These are phyloP conservation scores for Paratinospora sagittata DNA, from an alignment of 164 flowering plant species.

Conservation along the genomic window DNA sequence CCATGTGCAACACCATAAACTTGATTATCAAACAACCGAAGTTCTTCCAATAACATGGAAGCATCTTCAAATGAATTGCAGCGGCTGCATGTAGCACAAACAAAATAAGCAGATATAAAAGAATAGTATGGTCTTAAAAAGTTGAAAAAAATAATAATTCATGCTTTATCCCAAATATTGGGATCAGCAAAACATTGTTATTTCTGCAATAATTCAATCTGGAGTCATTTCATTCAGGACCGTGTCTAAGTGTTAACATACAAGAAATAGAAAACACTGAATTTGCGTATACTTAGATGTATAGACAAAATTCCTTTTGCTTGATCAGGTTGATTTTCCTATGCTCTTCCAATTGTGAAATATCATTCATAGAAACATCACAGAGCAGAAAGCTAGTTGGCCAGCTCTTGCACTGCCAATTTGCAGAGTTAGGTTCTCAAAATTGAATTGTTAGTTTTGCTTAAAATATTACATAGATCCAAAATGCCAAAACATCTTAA, in stretches of 20 bases:
- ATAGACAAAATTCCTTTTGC: background rate
- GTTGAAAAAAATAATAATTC: background rate
- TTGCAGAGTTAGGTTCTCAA: background rate
- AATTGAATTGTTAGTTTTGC: too few species aligned
- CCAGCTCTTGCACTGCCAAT: background rate
- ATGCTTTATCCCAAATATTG: too few species aligned
- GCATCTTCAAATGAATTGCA: slow-evolving; percentile 94
- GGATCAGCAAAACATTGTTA: background rate
- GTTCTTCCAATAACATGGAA: slow-evolving; percentile 86
- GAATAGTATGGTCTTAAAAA: background rate
- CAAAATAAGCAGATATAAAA: background rate
- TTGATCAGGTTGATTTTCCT: background rate
- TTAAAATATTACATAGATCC: too few species aligned
- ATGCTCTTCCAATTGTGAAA: background rate
- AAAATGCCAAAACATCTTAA: too few species aligned
- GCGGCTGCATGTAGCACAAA: slow-evolving; percentile 50
- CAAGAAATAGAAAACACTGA: background rate
- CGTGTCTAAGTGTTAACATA: background rate
- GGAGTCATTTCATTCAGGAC: background rate
- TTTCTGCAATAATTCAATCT: too few species aligned
- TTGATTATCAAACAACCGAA: slow-evolving; percentile 75
- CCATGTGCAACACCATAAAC: slow-evolving; percentile 98
- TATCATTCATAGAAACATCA: background rate
- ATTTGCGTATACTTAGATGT: background rate
- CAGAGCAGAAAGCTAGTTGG: background rate